A percentile compares a stretch with the other conserved stretches of the same genome.
These are phyloP conservation scores for Phytophthora pisi DNA, from an alignment of 352 stramenopile genomes.

Conservation along the genomic window DNA sequence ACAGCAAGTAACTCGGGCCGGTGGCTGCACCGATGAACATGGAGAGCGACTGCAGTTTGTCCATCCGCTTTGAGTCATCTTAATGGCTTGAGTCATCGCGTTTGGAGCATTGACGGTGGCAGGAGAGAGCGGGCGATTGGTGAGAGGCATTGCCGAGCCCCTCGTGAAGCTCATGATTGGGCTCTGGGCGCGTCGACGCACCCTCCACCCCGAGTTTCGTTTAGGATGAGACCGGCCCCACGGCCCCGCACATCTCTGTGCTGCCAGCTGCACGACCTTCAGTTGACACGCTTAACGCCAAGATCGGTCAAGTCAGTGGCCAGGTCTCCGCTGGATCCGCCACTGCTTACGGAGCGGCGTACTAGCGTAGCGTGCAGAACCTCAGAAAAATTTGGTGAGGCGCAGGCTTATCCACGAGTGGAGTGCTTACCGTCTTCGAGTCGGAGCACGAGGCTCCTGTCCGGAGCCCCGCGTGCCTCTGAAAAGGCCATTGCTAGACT, in stretches of 20 bases:
- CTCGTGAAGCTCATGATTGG: not conserved
- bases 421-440: not conserved
- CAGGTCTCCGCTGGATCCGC: constrained; percentile 21
- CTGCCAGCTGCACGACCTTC: not conserved
- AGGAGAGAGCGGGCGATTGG: constrained; percentile 13
- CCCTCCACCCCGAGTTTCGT: constrained; percentile 3
- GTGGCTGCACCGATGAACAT: not conserved
- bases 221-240: constrained; percentile 6
- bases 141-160: constrained; percentile 3
- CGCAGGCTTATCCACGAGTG: constrained; percentile 5
- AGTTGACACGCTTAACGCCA: constrained; percentile 1
- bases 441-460: not conserved
- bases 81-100: constrained; percentile 6
- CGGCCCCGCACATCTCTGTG: not conserved
- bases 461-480: not conserved
- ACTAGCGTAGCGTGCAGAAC: not conserved
- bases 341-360: constrained; percentile 2
- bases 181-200: constrained; percentile 1
- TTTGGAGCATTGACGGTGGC: not conserved
- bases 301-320: constrained; percentile 9
- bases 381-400: constrained; percentile 22
- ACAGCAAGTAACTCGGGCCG: not conserved
- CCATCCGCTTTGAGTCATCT: constrained; percentile 13
- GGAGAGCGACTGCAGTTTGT: not conserved
- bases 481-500: constrained; percentile 19